Percentiles rank a stretch among this genome's conserved stretches.
phyloP scores from a whole-genome alignment of 2,329 filamentous ascomycete species.

The Fusarium euwallaceae region DNA sequence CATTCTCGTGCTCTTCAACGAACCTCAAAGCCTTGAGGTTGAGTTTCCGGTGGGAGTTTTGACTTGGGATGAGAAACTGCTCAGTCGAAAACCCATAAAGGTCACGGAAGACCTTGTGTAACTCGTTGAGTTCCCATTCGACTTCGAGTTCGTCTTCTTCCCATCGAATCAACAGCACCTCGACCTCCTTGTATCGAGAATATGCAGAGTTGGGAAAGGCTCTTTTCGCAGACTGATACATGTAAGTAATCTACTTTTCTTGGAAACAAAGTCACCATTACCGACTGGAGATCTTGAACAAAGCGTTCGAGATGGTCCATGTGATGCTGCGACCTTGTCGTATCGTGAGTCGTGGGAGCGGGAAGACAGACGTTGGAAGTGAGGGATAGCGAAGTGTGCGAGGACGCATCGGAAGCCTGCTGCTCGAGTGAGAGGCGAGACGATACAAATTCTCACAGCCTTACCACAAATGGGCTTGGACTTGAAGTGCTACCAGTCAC shows the following conservation, averaged over 20 bases:
- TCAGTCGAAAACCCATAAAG: conserved; percentile 41
- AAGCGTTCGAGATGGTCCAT: conserved; percentile 42
- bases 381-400: conserved; percentile 43
- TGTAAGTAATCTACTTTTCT: conserved; percentile 9
- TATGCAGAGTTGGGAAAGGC: conserved; percentile 46
- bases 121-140: conserved; percentile 41
- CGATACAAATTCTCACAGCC: background rate
- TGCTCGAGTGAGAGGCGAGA: conserved; percentile 29
- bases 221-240: conserved; percentile 37
- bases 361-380: conserved; percentile 39
- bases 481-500: conserved; percentile 41
- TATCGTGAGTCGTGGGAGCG: conserved; percentile 43
- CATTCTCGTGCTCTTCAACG: conserved; percentile 45
- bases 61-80: conserved; percentile 42
- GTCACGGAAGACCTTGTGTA: conserved; percentile 36
- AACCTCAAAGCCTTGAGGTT: conserved; percentile 42
- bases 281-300: conserved; percentile 40
- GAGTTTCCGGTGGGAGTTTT: conserved; percentile 44
- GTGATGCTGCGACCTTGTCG: conserved; percentile 45
- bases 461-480: conserved; percentile 45
- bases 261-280: conserved; percentile 1
- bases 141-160: conserved; percentile 47
- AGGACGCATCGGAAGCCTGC: conserved; percentile 46
- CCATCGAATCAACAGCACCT: conserved; percentile 45
- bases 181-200: conserved; percentile 44